phyloP scores from a whole-genome alignment of 768 basidiomycete genomes.

The Mycena galericulata region DNA sequence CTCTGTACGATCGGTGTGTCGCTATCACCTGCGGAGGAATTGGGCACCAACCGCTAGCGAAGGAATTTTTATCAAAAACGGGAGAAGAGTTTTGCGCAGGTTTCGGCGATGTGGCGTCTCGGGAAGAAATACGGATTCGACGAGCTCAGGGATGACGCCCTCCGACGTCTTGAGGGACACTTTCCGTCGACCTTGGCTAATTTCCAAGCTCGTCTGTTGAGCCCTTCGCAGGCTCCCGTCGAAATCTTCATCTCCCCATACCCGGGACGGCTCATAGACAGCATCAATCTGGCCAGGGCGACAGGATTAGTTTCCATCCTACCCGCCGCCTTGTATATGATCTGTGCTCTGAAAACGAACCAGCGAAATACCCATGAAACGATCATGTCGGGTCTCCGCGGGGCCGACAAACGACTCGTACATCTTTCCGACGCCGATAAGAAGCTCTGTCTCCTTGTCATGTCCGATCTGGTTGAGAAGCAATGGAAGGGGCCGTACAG shows the following conservation, averaged over 20 bases:
- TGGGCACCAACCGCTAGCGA: too few relatives aligned
- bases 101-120: too few relatives aligned
- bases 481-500: neutral
- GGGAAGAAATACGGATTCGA: too few relatives aligned
- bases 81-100: neutral
- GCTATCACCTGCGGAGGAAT: neutral
- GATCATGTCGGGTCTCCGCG: neutral
- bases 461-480: neutral
- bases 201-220: too few relatives aligned
- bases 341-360: neutral
- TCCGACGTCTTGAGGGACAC: too few relatives aligned
- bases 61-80: neutral
- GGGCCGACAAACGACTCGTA: neutral
- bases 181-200: too few relatives aligned
- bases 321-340: conserved; percentile 1
- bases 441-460: too few relatives aligned
- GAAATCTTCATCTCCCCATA: too few relatives aligned
- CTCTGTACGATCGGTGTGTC: conserved; percentile 16
- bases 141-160: too few relatives aligned
- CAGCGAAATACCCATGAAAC: neutral
- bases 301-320: conserved; percentile 5
- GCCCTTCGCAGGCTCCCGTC: too few relatives aligned
- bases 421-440: too few relatives aligned
- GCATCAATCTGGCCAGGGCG: neutral
- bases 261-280: too few relatives aligned